Conservation (phyloP, 1,284 basidiomycete genomes). For the Apiotrichum domesticum region DNA sequence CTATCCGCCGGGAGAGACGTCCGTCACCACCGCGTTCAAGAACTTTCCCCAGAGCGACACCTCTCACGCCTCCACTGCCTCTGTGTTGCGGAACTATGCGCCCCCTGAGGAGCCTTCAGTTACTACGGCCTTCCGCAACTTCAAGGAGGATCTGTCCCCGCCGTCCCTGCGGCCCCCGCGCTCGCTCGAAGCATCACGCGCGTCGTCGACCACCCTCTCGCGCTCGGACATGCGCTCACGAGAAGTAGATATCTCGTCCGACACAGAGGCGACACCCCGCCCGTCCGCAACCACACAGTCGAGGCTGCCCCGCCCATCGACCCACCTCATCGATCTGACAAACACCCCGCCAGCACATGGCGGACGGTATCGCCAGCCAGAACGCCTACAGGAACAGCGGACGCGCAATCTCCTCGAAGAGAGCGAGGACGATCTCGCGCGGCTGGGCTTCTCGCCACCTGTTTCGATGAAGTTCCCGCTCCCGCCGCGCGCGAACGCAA, state of each 20-base stretch:
- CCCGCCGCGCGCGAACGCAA: constrained; percentile 54
- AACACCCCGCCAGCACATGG: constrained; percentile 51
- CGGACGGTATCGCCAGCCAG: background rate
- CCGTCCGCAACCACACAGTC: background rate
- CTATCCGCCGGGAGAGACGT: background rate
- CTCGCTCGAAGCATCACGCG: background rate
- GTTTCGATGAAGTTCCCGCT: constrained; percentile 74
- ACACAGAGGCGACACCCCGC: background rate
- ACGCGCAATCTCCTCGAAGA: constrained; percentile 20
- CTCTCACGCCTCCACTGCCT: background rate
- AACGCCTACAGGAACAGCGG: background rate
- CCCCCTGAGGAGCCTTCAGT: background rate
- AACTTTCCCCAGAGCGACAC: background rate
- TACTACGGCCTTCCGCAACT: background rate
- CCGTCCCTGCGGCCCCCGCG: background rate
- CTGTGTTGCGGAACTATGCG: background rate
- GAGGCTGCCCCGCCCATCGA: background rate
- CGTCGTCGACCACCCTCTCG: constrained; percentile 1
- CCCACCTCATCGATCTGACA: constrained; percentile 53
- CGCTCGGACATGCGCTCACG: background rate
- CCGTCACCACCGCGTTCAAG: background rate
- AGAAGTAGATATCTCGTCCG: background rate
- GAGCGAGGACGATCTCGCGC: constrained; percentile 34
- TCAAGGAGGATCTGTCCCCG: too few relatives aligned
- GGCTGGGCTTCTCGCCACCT: constrained; percentile 73